Conservation (phyloP, 345 rosid genomes). For the Brassica rapa region DNA sequence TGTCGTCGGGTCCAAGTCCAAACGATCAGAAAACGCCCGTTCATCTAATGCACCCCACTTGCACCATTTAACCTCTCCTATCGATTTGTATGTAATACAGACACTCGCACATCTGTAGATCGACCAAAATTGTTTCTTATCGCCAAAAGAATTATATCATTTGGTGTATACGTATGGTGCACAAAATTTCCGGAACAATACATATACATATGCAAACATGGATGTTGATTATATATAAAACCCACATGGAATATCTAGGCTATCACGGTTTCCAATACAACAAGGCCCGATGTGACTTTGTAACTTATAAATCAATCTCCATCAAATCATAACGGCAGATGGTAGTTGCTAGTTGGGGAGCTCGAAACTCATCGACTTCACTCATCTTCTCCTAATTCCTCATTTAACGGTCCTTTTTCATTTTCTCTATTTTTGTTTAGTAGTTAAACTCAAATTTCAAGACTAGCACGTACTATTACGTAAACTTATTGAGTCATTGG, state of each 20-base stretch:
- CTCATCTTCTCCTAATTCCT: not conserved
- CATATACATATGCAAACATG: not conserved
- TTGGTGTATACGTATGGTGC: not conserved
- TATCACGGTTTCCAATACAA: slow-evolving; percentile 20
- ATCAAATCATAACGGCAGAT: slow-evolving; percentile 20
- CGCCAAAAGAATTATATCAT: not conserved
- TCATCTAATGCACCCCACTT: slow-evolving; percentile 12
- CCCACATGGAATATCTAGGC: slow-evolving; percentile 3
- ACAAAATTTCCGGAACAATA: not conserved
- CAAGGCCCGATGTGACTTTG: slow-evolving; percentile 4
- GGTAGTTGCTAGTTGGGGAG: slow-evolving; percentile 36
- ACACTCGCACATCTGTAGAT: not conserved
- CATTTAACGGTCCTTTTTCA: not conserved
- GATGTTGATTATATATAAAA: not conserved
- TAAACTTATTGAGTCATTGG: not conserved
- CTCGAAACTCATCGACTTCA: slow-evolving; percentile 12
- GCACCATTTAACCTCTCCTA: not conserved
- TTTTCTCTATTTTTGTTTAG: not conserved
- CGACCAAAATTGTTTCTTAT: not conserved
- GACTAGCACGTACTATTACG: not conserved
- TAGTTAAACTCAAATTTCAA: not conserved
- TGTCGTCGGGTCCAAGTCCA: not conserved
- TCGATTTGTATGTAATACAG: not conserved
- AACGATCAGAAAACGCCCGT: slow-evolving; percentile 13
- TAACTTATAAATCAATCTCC: not conserved